Conservation (phyloP, 495 filamentous ascomycete species). For the Neurospora pannonica region DNA sequence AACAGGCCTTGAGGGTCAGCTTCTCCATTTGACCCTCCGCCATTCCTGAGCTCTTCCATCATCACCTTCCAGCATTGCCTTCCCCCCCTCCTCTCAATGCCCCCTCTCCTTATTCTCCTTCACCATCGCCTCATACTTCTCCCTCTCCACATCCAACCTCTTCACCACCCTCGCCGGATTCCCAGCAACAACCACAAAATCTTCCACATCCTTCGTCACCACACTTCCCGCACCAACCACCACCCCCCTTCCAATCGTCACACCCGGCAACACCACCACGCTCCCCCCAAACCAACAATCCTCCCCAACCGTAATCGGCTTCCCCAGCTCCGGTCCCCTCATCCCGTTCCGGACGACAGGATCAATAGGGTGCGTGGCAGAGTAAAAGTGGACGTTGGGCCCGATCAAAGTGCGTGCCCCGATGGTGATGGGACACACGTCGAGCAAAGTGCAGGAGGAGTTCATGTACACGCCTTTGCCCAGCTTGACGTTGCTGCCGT, state of each 20-base stretch:
- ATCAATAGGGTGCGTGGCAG: conserved; percentile 68
- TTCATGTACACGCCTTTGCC: conserved; percentile 68
- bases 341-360: conserved; percentile 64
- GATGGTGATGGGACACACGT: conserved; percentile 68
- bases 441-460: conserved; percentile 63
- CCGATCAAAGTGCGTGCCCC: conserved; percentile 74
- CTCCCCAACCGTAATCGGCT: conserved; percentile 68
- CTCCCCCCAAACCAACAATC: conserved; percentile 87
- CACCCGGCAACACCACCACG: conserved; percentile 64
- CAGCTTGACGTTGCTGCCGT: conserved; percentile 63
- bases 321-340: conserved; percentile 64
- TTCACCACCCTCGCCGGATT: conserved; percentile 58
- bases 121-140: background rate
- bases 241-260: conserved; percentile 65
- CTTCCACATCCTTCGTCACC: conserved; percentile 71
- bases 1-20: too few species aligned
- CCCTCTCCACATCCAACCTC: conserved; percentile 33
- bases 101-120: background rate
- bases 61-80: background rate
- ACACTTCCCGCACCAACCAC: conserved; percentile 82
- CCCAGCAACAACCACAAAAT: conserved; percentile 53
- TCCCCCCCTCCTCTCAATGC: background rate
- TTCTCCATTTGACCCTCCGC: too few species aligned
- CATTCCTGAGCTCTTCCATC: too few species aligned
- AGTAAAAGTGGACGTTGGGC: conserved; percentile 65